These are phyloP conservation scores for Dissophora ornata DNA, from an alignment of 192 early-diverging fungal species.

Conservation along the genomic window DNA sequence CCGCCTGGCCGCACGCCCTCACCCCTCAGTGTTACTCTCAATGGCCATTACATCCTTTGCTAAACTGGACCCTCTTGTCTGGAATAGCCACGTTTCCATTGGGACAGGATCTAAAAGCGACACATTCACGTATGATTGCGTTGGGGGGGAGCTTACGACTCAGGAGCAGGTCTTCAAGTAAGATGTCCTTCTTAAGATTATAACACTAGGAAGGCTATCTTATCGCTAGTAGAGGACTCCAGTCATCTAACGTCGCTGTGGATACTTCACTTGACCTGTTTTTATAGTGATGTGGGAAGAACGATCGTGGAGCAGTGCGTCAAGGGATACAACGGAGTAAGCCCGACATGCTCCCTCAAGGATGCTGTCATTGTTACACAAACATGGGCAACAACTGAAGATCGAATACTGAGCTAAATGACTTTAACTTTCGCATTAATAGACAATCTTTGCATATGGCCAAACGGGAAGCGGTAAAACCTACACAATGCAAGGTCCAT, in stretches of 20 bases:
- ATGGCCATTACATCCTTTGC: no score
- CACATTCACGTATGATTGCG: conserved; percentile 75
- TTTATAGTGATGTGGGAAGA: conserved; percentile 59
- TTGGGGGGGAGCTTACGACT: conserved; percentile 63
- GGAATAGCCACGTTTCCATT: conserved; percentile 41
- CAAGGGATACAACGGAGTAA: conserved; percentile 74
- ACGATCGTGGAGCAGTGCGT: conserved; percentile 74
- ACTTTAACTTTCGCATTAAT: background rate
- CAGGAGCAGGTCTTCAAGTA: conserved; percentile 62
- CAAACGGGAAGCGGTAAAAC: conserved; percentile 83
- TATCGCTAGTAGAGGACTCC: no score
- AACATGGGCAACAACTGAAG: background rate
- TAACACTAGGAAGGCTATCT: no score
- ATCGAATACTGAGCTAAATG: no score
- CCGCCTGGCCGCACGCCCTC: background rate
- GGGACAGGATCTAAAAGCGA: conserved; percentile 65
- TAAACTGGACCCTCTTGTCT: background rate
- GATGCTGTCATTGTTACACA: no score
- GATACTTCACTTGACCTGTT: conserved; percentile 8
- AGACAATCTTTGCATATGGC: conserved; percentile 80
- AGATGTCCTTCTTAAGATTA: background rate
- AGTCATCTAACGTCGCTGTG: no score
- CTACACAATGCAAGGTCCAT: conserved; percentile 84
- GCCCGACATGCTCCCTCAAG: background rate
- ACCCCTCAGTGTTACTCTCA: no score